phyloP scores from a whole-genome alignment of 1,139 yeast genomes.

The Pichia inconspicua region DNA sequence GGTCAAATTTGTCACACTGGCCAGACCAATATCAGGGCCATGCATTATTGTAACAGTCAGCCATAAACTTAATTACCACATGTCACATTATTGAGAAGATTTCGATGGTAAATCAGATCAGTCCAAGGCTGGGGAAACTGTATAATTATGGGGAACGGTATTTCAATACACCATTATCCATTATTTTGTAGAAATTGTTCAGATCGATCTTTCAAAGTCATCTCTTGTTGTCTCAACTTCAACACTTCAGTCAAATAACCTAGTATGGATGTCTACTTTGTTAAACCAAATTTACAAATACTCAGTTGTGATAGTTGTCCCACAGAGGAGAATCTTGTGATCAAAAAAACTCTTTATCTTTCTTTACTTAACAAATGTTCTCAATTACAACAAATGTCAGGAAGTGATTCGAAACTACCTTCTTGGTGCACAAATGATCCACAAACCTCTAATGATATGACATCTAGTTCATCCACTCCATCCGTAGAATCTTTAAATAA shows the following conservation, averaged over 20 bases:
- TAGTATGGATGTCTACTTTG: constrained; percentile 25
- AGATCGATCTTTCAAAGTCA: no score
- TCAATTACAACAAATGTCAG: constrained; percentile 2
- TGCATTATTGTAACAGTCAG: no score
- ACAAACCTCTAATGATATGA: neutral
- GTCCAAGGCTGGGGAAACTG: no score
- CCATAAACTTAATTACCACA: no score
- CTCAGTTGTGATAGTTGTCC: constrained; percentile 25
- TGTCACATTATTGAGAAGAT: no score
- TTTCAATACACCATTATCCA: no score
- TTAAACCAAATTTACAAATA: constrained; percentile 27
- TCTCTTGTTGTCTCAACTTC: no score
- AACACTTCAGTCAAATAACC: neutral
- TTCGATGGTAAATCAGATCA: no score
- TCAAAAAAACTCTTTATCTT: constrained; percentile 16
- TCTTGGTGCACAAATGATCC: constrained; percentile 8
- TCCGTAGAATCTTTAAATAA: neutral
- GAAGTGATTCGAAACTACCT: constrained; percentile 5
- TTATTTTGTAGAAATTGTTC: no score
- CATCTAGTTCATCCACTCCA: neutral
- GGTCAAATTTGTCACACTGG: no score
- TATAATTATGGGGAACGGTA: no score
- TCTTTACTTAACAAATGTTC: constrained; percentile 13
- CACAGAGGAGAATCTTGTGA: constrained; percentile 11
- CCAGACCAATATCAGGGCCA: no score